phyloP scores from a whole-genome alignment of 2,329 filamentous ascomycete genomes.

The Penicillium expansum region DNA sequence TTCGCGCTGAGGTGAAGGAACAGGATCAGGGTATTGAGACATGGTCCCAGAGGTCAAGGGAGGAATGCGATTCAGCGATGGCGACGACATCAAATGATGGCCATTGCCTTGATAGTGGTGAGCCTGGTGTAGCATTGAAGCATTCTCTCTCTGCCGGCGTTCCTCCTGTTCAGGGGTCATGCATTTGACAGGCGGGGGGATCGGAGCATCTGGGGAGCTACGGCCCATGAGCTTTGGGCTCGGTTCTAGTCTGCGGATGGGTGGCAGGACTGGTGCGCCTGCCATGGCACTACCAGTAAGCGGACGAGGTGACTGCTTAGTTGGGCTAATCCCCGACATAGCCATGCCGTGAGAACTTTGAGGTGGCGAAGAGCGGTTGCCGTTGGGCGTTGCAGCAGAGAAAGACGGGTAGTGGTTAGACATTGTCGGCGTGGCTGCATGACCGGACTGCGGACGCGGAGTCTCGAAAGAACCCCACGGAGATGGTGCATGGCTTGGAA shows the following conservation, averaged over 20 bases:
- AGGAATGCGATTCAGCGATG: constrained; percentile 34
- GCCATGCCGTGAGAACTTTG: constrained; percentile 38
- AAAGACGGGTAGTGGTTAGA: constrained; percentile 34
- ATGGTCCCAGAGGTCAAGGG: constrained; percentile 30
- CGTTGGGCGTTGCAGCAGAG: constrained; percentile 32
- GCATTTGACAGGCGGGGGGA: constrained; percentile 43
- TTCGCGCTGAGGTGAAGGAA: constrained; percentile 20
- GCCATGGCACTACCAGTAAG: constrained; percentile 35
- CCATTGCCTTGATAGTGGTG: constrained; percentile 22
- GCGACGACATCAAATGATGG: constrained; percentile 32
- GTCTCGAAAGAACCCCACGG: constrained; percentile 36
- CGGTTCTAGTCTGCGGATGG: constrained; percentile 42
- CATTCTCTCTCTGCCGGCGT: constrained; percentile 39
- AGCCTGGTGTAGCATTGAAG: constrained; percentile 24
- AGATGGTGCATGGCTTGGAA: constrained; percentile 28
- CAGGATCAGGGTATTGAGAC: constrained; percentile 24
- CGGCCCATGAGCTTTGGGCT: constrained; percentile 46
- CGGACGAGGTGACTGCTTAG: constrained; percentile 45
- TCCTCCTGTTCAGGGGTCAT: constrained; percentile 47
- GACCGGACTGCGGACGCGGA: constrained; percentile 31
- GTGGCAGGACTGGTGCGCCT: constrained; percentile 39
- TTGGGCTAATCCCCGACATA: constrained; percentile 47
- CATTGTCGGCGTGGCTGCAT: constrained; percentile 30
- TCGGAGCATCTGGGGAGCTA: constrained; percentile 43
- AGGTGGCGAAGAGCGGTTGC: constrained; percentile 35